Evolutionary conservation across 2,329 filamentous ascomycete species (phyloP).

Genomic region (Zalaria obscura): DNA sequence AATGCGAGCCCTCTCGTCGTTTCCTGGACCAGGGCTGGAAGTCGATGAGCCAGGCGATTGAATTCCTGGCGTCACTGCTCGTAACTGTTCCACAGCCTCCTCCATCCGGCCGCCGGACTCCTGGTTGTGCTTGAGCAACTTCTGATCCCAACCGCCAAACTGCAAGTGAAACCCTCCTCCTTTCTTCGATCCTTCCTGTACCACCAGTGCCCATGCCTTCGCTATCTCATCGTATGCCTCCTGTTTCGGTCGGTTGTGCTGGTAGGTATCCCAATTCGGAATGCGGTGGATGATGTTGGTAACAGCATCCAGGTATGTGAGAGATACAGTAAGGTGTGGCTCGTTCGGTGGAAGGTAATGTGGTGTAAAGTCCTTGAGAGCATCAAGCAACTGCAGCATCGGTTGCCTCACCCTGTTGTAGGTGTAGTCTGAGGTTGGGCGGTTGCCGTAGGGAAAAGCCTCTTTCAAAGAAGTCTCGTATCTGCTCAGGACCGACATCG

Average conservation of each 20-base stretch:
- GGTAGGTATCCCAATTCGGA: constrained; percentile 78
- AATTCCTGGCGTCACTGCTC: constrained; percentile 57
- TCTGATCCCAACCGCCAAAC: constrained; percentile 85
- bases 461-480: constrained; percentile 68
- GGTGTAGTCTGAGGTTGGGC: constrained; percentile 77
- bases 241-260: constrained; percentile 85
- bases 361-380: constrained; percentile 84
- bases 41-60: constrained; percentile 39
- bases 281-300: constrained; percentile 82
- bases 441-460: constrained; percentile 74
- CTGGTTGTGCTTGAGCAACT: constrained; percentile 74
- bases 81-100: constrained; percentile 65
- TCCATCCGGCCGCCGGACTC: constrained; percentile 70
- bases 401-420: constrained; percentile 85
- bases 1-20: constrained; percentile 29
- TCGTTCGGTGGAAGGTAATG: constrained; percentile 92
- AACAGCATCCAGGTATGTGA: constrained; percentile 78
- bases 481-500: constrained; percentile 63
- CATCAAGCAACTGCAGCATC: constrained; percentile 68
- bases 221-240: constrained; percentile 94
- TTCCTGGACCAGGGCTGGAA: constrained; percentile 10
- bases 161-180: constrained; percentile 83
- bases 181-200: constrained; percentile 79
- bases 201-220: constrained; percentile 81
- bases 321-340: constrained; percentile 63